Evolutionary conservation across 257 asterid species (phyloP).

Genomic region (Petunia secreta): DNA sequence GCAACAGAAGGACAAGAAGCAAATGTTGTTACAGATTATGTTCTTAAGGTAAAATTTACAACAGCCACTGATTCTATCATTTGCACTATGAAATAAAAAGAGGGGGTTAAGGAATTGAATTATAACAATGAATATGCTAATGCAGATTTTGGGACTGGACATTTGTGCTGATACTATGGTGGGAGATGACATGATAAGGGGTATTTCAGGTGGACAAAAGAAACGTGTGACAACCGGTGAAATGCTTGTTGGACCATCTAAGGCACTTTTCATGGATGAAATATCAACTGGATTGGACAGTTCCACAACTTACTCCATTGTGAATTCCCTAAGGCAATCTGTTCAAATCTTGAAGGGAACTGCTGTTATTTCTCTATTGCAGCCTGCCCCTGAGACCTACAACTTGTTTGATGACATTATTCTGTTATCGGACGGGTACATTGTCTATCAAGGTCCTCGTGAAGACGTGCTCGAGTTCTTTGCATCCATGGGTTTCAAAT

Average conservation of each 20-base stretch:
- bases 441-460: slow-evolving; percentile 48
- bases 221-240: slow-evolving; percentile 54
- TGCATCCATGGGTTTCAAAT: slow-evolving; percentile 47
- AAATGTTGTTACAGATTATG: slow-evolving; percentile 61
- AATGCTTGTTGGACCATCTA: slow-evolving; percentile 50
- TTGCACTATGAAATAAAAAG: not conserved
- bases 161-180: slow-evolving; percentile 49
- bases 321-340: slow-evolving; percentile 44
- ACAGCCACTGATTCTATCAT: not conserved
- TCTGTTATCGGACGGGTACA: slow-evolving; percentile 42
- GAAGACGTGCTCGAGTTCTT: slow-evolving; percentile 42
- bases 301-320: slow-evolving; percentile 48
- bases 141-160: slow-evolving; percentile 50
- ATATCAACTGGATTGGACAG: slow-evolving; percentile 54
- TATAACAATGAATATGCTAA: not conserved
- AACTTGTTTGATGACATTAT: slow-evolving; percentile 48
- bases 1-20: slow-evolving; percentile 71
- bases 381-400: slow-evolving; percentile 51
- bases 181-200: slow-evolving; percentile 53
- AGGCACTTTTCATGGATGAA: slow-evolving; percentile 48
- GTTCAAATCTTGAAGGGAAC: slow-evolving; percentile 48
- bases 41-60: slow-evolving; percentile 51
- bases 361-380: slow-evolving; percentile 48
- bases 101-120: not conserved
- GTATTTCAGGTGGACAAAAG: slow-evolving; percentile 51